Conservation (phyloP, 2,329 filamentous ascomycete genomes). For the Penicillium sp. region DNA sequence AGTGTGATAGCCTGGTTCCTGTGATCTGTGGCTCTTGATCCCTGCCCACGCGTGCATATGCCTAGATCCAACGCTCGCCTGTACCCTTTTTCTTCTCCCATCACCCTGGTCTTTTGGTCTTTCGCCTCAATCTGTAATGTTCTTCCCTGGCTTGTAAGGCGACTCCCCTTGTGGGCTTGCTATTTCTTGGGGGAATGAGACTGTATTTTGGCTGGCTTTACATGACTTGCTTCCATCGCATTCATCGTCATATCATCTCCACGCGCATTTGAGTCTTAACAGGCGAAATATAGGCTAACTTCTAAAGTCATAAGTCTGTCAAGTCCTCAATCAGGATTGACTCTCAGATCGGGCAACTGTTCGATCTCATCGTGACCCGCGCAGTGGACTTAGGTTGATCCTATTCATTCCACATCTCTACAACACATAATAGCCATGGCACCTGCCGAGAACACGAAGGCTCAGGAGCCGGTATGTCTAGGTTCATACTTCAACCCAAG, state of each 20-base stretch:
- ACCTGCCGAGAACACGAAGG: slow-evolving; percentile 29
- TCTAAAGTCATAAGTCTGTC: background rate
- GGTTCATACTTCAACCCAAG: background rate
- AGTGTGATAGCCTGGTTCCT: background rate
- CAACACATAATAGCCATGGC: slow-evolving; percentile 24
- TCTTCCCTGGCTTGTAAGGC: background rate
- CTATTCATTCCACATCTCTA: background rate
- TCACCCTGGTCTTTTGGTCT: background rate
- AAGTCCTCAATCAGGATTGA: background rate
- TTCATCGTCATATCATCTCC: background rate
- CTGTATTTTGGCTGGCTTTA: background rate
- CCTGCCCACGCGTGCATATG: background rate
- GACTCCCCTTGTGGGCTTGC: background rate
- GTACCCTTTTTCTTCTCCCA: background rate
- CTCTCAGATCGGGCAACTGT: slow-evolving; percentile 3
- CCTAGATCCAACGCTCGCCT: background rate
- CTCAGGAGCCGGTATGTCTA: slow-evolving; percentile 26
- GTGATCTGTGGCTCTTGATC: background rate
- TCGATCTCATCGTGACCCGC: slow-evolving; percentile 7
- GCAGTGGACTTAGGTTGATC: slow-evolving; percentile 6
- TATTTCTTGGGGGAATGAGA: background rate
- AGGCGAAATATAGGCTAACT: background rate
- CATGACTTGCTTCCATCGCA: background rate
- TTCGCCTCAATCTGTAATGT: slow-evolving; percentile 4
- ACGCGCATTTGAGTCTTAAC: background rate